Evolutionary conservation across 495 filamentous ascomycete species (phyloP).

Genomic region (Hypoxylon perforatum): DNA sequence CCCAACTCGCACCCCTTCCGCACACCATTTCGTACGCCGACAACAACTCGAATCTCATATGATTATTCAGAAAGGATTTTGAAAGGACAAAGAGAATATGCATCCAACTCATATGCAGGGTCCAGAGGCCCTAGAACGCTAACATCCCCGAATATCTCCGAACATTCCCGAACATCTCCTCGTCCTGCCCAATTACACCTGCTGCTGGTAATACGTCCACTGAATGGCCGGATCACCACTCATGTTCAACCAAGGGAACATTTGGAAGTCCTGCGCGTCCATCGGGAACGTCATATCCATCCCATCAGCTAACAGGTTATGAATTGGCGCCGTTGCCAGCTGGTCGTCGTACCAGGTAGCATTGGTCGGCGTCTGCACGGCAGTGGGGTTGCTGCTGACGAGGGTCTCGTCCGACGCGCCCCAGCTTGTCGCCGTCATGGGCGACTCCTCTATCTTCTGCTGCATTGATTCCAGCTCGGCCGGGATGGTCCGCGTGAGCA

Average conservation of each 20-base stretch:
- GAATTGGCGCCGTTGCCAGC: slow-evolving; percentile 8
- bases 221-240: slow-evolving; percentile 12
- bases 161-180: not conserved
- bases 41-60: too few relatives aligned
- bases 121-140: not conserved
- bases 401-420: not conserved
- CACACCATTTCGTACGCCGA: too few relatives aligned
- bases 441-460: not conserved
- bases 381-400: not conserved
- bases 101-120: too few relatives aligned
- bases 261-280: slow-evolving; percentile 30
- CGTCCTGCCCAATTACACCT: not conserved
- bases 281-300: slow-evolving; percentile 34
- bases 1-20: too few relatives aligned
- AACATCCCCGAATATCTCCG: too few relatives aligned
- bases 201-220: slow-evolving; percentile 16
- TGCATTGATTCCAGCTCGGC: not conserved
- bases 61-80: too few relatives aligned
- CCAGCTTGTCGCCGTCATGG: slow-evolving; percentile 2
- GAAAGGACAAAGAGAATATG: too few relatives aligned
- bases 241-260: slow-evolving; percentile 28
- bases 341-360: slow-evolving; percentile 13
- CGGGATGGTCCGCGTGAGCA: slow-evolving; percentile 9
- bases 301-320: slow-evolving; percentile 23
- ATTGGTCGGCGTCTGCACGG: not conserved